phyloP scores from a whole-genome alignment of 805 yeast genomes.

The Candida ponderosae region DNA sequence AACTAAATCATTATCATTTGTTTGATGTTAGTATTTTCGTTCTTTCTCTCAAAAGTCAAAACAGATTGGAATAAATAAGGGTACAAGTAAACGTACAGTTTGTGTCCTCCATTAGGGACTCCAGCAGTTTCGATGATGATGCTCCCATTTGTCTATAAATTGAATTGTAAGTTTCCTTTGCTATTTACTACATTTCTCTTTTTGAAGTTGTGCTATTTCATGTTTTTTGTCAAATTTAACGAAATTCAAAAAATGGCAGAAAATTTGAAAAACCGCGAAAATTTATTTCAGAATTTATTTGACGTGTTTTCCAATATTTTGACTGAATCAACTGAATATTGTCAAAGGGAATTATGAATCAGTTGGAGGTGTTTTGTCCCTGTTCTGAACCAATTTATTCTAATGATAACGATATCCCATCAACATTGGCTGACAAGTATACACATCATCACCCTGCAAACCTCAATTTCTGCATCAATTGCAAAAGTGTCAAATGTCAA shows the following conservation, averaged over 20 bases:
- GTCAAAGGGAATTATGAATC: too few species aligned
- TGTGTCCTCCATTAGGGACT: slow-evolving; percentile 71
- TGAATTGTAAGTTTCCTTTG: neutral
- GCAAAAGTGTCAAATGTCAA: slow-evolving; percentile 20
- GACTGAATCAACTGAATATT: too few species aligned
- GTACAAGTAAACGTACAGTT: slow-evolving; percentile 40
- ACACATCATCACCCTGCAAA: slow-evolving; percentile 11
- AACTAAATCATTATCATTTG: slow-evolving; percentile 29
- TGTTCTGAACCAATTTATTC: neutral
- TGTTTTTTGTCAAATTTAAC: too few species aligned
- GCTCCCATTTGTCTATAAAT: slow-evolving; percentile 40
- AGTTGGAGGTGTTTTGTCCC: neutral
- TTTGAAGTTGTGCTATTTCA: too few species aligned
- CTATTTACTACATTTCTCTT: neutral
- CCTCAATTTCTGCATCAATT: slow-evolving; percentile 16
- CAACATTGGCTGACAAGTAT: slow-evolving; percentile 11
- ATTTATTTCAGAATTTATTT: too few species aligned
- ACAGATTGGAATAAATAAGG: neutral
- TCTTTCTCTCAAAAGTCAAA: too few species aligned
- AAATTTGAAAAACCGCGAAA: too few species aligned
- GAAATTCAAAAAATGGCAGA: too few species aligned
- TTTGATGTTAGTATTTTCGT: slow-evolving; percentile 1
- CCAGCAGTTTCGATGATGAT: slow-evolving; percentile 53
- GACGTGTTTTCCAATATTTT: too few species aligned
- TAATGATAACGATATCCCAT: slow-evolving; percentile 5